A percentile compares a stretch with the other conserved stretches of the same genome.
Conservation (phyloP, 2,329 filamentous ascomycete genomes). For the Verticillium albo-atrum region DNA sequence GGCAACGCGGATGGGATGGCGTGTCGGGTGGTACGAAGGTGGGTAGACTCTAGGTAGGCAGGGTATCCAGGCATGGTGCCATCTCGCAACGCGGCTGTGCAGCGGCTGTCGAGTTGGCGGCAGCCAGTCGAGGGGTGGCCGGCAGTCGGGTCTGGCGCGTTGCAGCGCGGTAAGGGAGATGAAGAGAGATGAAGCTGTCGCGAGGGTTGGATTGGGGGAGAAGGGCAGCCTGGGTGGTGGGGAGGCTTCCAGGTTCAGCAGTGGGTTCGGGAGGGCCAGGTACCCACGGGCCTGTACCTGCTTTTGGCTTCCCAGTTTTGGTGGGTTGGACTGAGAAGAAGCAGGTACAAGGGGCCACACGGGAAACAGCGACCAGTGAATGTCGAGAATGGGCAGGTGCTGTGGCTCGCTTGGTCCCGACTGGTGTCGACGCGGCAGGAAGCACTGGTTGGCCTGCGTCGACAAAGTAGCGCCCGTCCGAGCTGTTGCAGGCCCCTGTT, state of each 20-base stretch:
- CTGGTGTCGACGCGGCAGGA: not conserved
- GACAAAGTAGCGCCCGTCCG: not conserved
- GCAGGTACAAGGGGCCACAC: not conserved
- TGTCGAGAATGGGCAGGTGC: not conserved
- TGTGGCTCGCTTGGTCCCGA: not conserved
- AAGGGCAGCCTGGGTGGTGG: not conserved
- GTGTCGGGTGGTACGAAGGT: not conserved
- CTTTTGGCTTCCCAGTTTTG: no score
- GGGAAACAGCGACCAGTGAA: not conserved
- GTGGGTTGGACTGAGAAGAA: no score
- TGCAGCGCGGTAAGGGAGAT: not conserved
- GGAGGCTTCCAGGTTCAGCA: not conserved
- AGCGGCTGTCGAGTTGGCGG: not conserved
- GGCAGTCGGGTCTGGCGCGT: not conserved
- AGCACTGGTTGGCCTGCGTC: not conserved
- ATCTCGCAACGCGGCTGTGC: not conserved
- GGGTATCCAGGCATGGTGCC: not conserved
- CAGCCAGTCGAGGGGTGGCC: not conserved
- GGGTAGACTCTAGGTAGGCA: not conserved
- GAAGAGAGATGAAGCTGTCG: not conserved
- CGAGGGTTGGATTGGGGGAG: not conserved
- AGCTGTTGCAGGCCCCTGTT: not conserved
- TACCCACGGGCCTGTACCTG: not conserved
- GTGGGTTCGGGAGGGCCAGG: no score
- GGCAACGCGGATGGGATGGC: not conserved